phyloP scores from a whole-genome alignment of 169 alveolate genomes.

The Cystoisospora suis region DNA sequence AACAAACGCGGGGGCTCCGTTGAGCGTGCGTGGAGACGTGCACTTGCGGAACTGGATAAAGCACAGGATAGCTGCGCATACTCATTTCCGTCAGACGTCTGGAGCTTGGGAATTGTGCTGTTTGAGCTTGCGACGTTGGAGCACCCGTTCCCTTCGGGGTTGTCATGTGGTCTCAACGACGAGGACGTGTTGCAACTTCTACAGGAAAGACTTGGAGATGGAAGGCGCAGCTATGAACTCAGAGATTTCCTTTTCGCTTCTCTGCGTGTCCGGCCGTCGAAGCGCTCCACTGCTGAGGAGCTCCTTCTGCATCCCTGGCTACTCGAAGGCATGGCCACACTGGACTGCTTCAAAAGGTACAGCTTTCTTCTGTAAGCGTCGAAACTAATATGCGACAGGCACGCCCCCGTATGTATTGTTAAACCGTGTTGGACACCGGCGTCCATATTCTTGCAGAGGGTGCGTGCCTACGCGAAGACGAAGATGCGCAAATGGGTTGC shows the following conservation, averaged over 20 bases:
- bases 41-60: too few species aligned
- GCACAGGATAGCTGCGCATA: too few species aligned
- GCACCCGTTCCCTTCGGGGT: constrained; percentile 19
- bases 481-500: background rate
- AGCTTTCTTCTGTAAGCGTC: too few species aligned
- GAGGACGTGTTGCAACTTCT: background rate
- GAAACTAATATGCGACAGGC: too few species aligned
- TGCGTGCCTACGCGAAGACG: background rate
- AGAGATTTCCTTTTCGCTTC: constrained; percentile 24
- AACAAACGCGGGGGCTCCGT: background rate
- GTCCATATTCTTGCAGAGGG: background rate
- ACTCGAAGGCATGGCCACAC: constrained; percentile 41
- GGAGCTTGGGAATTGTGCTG: constrained; percentile 35
- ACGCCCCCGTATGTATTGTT: too few species aligned
- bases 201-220: background rate
- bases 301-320: constrained; percentile 43
- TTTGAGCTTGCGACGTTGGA: constrained; percentile 12
- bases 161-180: constrained; percentile 25
- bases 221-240: background rate
- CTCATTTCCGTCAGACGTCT: constrained; percentile 1
- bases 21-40: background rate
- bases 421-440: too few species aligned
- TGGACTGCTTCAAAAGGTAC: constrained; percentile 18
- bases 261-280: constrained; percentile 22
- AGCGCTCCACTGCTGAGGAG: background rate